These are phyloP conservation scores for Heimioporus sp. DNA, from an alignment of 768 basidiomycete genomes.

Conservation along the genomic window DNA sequence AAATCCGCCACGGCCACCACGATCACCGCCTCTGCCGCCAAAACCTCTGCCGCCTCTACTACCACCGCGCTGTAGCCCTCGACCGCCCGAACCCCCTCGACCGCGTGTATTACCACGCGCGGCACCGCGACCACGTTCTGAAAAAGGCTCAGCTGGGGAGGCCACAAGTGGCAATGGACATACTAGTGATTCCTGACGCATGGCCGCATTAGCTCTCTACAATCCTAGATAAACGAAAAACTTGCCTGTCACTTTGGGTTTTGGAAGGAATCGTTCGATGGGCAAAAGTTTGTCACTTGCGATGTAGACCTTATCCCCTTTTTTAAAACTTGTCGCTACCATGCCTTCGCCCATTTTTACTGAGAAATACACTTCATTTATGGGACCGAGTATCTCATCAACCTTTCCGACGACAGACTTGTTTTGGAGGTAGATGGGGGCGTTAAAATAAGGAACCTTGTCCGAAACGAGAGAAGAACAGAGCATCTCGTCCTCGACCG, in stretches of 20 bases:
- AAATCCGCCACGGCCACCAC: conserved; percentile 47
- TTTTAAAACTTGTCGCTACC: conserved; percentile 93
- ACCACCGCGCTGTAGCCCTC: conserved; percentile 37
- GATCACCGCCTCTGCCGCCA: conserved; percentile 31
- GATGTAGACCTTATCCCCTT: conserved; percentile 98
- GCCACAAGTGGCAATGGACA: conserved; percentile 2
- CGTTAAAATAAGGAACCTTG: conserved; percentile 99
- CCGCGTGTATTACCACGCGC: conserved; percentile 25
- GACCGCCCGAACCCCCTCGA: conserved; percentile 24
- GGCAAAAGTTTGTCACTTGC: conserved; percentile 96
- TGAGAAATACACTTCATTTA: conserved; percentile 98
- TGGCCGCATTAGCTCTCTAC: neutral
- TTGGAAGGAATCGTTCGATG: conserved; percentile 94
- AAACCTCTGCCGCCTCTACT: conserved; percentile 35
- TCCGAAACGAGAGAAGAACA: conserved; percentile 81
- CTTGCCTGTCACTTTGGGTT: conserved; percentile 83
- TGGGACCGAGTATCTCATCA: conserved; percentile 98
- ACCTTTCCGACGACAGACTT: conserved; percentile 96
- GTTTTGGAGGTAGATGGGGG: conserved; percentile 95
- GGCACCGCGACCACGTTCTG: conserved; percentile 47
- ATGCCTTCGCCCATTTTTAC: conserved; percentile 97
- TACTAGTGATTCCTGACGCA: conserved; percentile 29
- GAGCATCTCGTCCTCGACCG: conserved; percentile 98
- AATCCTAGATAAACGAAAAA: conserved; percentile 20
- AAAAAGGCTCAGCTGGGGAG: conserved; percentile 30